Conservation (phyloP, 257 asterid genomes). For the Cordia subcordata region DNA sequence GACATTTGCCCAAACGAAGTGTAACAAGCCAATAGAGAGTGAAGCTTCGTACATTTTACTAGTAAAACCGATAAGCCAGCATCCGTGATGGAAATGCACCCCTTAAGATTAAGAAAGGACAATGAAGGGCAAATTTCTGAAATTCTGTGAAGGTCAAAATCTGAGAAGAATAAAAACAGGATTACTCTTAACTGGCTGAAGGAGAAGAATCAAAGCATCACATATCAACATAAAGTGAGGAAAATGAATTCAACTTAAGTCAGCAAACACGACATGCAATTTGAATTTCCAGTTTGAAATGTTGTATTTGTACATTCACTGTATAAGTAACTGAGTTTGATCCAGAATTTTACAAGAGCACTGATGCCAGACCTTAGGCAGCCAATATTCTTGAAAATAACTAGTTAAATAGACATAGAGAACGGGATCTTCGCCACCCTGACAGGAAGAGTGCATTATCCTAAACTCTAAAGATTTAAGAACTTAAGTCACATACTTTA, state of each 20-base stretch:
- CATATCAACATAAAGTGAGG: not conserved
- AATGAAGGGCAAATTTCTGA: slow-evolving; percentile 55
- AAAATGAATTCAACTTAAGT: not conserved
- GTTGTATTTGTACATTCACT: too few species aligned
- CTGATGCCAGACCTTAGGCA: too few species aligned
- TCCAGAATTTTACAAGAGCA: not conserved
- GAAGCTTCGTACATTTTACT: slow-evolving; percentile 49
- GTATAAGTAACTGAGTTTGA: not conserved
- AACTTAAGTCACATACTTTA: not conserved
- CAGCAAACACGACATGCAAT: not conserved
- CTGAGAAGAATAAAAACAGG: slow-evolving; percentile 34
- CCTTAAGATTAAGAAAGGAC: slow-evolving; percentile 58
- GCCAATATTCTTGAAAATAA: not conserved
- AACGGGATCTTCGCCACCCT: not conserved
- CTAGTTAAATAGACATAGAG: not conserved
- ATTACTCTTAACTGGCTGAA: slow-evolving; percentile 6
- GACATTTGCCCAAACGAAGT: slow-evolving; percentile 67
- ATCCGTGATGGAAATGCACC: slow-evolving; percentile 73
- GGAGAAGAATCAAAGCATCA: not conserved
- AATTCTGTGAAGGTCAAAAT: slow-evolving; percentile 53
- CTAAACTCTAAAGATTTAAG: not conserved
- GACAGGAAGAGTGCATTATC: not conserved
- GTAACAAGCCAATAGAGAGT: slow-evolving; percentile 63
- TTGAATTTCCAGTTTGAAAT: not conserved
- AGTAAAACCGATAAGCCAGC: slow-evolving; percentile 59